phyloP scores from a whole-genome alignment of 257 asterid genomes.

The Nemophila menziesii region DNA sequence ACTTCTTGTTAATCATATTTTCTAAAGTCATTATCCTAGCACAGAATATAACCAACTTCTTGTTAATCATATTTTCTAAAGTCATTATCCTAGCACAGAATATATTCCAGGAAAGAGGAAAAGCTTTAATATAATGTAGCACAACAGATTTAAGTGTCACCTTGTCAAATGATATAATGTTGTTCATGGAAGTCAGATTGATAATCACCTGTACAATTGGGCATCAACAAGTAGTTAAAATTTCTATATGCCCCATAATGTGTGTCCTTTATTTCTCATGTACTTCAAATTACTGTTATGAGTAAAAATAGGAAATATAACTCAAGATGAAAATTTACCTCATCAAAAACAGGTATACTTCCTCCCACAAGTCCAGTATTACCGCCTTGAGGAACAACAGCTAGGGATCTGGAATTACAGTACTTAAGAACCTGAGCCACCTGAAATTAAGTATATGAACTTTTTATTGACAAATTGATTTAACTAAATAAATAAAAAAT shows the following conservation, averaged over 20 bases:
- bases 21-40: slow-evolving; percentile 1
- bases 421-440: slow-evolving; percentile 81
- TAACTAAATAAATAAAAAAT: not conserved
- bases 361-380: slow-evolving; percentile 99
- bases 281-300: not conserved
- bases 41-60: not conserved
- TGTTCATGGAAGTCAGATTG: slow-evolving; percentile 68
- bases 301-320: no score
- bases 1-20: not conserved
- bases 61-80: not conserved
- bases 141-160: slow-evolving; percentile 24
- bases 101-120: slow-evolving; percentile 7
- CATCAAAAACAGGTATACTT: slow-evolving; percentile 91
- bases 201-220: slow-evolving; percentile 59
- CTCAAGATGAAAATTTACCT: slow-evolving; percentile 31
- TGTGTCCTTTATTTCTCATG: no score
- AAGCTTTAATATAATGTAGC: not conserved
- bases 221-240: slow-evolving; percentile 7
- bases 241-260: no score
- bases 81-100: not conserved
- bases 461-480: not conserved
- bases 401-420: slow-evolving; percentile 76
- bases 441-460: slow-evolving; percentile 20
- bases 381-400: slow-evolving; percentile 99
- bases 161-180: slow-evolving; percentile 75